Base-by-base conservation (phyloP, 2,329 filamentous ascomycete species). In the Alternaria consortialis region DNA sequence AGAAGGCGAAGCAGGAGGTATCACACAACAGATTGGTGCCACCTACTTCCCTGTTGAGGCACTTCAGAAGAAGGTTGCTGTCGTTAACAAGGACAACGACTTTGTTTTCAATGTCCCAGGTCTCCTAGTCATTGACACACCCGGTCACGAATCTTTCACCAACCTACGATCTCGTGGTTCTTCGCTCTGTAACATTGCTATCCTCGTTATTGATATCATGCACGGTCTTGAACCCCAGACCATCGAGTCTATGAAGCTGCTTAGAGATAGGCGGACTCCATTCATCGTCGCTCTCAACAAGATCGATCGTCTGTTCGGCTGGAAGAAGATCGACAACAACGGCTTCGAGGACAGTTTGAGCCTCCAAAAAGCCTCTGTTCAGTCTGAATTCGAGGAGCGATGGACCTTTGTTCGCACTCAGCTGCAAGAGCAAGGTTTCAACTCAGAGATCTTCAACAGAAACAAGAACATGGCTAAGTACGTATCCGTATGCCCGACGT, bases 251-350 rank as follows among this genome's bases (percentile, higher is more conserved):
- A 98, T 99, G 93, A 91, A 89, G 70, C 84, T 99, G 66, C 88
- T 99, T 53, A 88, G 94, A 75, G 94, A 97, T 74, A 88, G 93
- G 73, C 96, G 95, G 82, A 99, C 95, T 23, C 95, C 95, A 5
- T 99, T 99, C 84, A 97, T 99, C 70, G 96, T 99, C 40, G 96
- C 96, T 1, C 85, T 99, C 76, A 99, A 99, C 90, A 99, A 99
- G 86, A 98, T 99, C 70, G 95, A 99, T 88, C 93, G 95, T 87
- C 89, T 99, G 15, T 99, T 97, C 78, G 93, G 93, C 78, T 99
- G 96, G 95, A 97, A 97, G 85, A 93, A 94, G 84, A 93, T 97
- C 63, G 93, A 95, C 75, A 97, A 99, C 87, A 99, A 99, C 78
- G 95, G 95, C 61, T 98, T 99, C 87, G 89, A 93, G 74, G 94